Percentiles rank a stretch among this genome's conserved stretches.
Conservation (phyloP, 371 early-diverging fungal species). For the Coemansia sp. region DNA sequence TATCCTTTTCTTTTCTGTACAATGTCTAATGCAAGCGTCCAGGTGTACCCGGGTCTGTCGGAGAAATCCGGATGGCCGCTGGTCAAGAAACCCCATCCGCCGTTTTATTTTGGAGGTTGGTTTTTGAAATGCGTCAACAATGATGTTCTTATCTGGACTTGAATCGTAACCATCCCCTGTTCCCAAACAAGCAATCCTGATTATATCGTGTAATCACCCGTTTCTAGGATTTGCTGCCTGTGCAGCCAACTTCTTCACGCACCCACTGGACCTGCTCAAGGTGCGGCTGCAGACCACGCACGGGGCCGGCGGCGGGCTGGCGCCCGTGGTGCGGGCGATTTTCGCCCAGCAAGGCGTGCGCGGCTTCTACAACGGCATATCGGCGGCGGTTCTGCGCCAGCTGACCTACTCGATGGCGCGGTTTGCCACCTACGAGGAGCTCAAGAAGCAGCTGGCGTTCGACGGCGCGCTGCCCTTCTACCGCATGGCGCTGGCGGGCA, state of each 20-base stretch:
- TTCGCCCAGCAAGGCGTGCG: constrained; percentile 48
- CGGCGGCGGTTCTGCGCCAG: constrained; percentile 73
- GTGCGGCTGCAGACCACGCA: constrained; percentile 79
- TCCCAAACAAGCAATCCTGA: not conserved
- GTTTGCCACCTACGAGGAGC: constrained; percentile 72
- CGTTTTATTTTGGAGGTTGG: constrained; percentile 58
- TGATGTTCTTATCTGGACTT: not conserved
- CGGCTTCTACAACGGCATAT: constrained; percentile 69
- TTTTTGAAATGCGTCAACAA: no score
- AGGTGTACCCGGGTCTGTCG: not conserved
- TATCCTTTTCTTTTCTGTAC: constrained; percentile 1
- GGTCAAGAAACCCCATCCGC: constrained; percentile 51
- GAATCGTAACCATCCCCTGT: no score
- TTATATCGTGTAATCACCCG: not conserved
- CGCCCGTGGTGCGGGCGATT: constrained; percentile 59
- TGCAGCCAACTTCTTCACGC: constrained; percentile 65
- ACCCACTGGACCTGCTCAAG: constrained; percentile 85
- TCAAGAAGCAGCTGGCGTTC: constrained; percentile 56
- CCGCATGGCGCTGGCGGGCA: constrained; percentile 63
- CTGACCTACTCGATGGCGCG: constrained; percentile 79
- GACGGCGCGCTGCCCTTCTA: constrained; percentile 58
- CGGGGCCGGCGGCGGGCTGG: constrained; percentile 48
- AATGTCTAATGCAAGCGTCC: constrained; percentile 11
- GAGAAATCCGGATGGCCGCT: constrained; percentile 18
- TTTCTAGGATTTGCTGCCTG: constrained; percentile 59